Conservation (phyloP, 2,329 filamentous ascomycete genomes). For the Calonectria montana region DNA sequence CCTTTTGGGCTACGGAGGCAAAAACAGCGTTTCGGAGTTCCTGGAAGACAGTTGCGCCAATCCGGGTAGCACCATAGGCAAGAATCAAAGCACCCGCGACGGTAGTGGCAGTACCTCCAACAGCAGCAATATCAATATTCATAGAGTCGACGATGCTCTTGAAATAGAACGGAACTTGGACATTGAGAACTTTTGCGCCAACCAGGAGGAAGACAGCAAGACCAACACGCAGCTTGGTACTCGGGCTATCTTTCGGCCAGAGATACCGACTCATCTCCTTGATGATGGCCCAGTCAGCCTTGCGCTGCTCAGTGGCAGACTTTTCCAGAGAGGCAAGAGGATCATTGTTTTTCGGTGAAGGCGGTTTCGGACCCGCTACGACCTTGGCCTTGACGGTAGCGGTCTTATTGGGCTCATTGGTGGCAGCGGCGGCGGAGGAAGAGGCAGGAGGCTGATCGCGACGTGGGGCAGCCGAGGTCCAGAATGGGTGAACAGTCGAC, state of each 20-base stretch:
- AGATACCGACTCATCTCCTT: slow-evolving; percentile 97
- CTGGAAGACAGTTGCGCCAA: slow-evolving; percentile 90
- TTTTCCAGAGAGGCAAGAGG: slow-evolving; percentile 50
- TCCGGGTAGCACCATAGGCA: slow-evolving; percentile 89
- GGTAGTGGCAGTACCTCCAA: slow-evolving; percentile 89
- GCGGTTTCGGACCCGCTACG: slow-evolving; percentile 33
- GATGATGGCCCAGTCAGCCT: slow-evolving; percentile 98
- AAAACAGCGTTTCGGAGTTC: slow-evolving; percentile 97
- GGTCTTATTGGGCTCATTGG: slow-evolving; percentile 32
- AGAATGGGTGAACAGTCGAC: slow-evolving; percentile 43
- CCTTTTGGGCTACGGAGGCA: slow-evolving; percentile 95
- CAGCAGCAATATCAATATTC: slow-evolving; percentile 91
- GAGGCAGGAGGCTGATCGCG: slow-evolving; percentile 40
- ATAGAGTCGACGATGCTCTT: slow-evolving; percentile 97
- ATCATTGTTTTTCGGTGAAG: slow-evolving; percentile 40
- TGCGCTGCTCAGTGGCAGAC: slow-evolving; percentile 87
- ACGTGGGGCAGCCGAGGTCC: slow-evolving; percentile 45
- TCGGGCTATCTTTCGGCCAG: slow-evolving; percentile 85
- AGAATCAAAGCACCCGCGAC: slow-evolving; percentile 94
- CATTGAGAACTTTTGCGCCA: slow-evolving; percentile 94
- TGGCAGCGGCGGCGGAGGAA: slow-evolving; percentile 25
- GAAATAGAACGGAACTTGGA: slow-evolving; percentile 99
- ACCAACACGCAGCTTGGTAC: slow-evolving; percentile 84
- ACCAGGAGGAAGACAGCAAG: slow-evolving; percentile 86
- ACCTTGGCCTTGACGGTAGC: slow-evolving; percentile 34